Conservation (phyloP, 176 grass and related monocot genomes). For the Rhipidocladum racemiflorum region DNA sequence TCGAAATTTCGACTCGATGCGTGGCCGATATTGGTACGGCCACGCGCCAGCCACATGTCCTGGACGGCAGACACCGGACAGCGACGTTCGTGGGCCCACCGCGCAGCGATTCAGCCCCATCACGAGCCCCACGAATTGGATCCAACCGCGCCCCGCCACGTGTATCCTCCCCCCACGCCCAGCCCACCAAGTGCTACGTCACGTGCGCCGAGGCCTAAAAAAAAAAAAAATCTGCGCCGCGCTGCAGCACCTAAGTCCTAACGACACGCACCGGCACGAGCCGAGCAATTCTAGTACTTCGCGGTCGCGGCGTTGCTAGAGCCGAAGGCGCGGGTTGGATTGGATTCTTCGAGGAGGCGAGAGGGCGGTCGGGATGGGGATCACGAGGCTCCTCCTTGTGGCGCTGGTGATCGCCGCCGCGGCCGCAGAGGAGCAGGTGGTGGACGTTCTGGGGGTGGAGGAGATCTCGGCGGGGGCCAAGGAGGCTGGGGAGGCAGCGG, state of each 20-base stretch:
- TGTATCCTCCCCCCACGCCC: not conserved
- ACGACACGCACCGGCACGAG: not conserved
- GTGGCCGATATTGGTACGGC: not conserved
- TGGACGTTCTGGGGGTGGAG: not conserved
- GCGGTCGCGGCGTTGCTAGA: constrained; percentile 23
- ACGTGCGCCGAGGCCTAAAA: constrained; percentile 4
- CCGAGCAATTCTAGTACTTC: not conserved
- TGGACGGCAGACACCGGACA: not conserved
- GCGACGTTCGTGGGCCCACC: not conserved
- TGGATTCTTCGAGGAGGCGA: not conserved
- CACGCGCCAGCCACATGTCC: constrained; percentile 19
- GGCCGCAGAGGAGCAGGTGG: constrained; percentile 23
- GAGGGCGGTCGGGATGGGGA: constrained; percentile 34
- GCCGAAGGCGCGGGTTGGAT: constrained; percentile 18
- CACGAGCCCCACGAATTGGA: not conserved
- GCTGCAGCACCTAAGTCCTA: no score
- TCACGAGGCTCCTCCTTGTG: constrained; percentile 28
- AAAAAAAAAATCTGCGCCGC: constrained; percentile 15
- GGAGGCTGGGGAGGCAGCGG: constrained; percentile 18
- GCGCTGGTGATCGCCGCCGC: constrained; percentile 35
- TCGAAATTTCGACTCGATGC: not conserved
- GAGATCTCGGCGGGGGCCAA: constrained; percentile 16
- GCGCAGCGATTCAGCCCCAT: not conserved
- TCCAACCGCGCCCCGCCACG: not conserved
- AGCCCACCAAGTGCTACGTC: constrained; percentile 27